Evolutionary conservation across 768 basidiomycete genomes (phyloP).

Genomic region (Suillus paluster): DNA sequence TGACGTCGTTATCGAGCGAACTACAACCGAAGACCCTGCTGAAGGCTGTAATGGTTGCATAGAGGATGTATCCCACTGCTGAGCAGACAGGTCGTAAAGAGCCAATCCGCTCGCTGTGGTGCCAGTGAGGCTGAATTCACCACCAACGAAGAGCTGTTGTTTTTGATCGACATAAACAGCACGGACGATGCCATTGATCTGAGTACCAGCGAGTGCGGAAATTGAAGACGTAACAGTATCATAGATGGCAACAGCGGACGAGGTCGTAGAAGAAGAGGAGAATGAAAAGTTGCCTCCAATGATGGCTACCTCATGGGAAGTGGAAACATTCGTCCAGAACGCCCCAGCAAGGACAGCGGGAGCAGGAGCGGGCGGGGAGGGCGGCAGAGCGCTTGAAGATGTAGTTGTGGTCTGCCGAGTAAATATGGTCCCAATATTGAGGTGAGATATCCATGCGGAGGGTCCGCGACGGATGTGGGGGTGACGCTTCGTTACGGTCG

Average conservation of each 20-base stretch:
- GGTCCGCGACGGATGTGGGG: conserved; percentile 39
- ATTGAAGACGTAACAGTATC: conserved; percentile 54
- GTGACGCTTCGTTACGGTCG: conserved; percentile 43
- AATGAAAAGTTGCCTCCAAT: conserved; percentile 92
- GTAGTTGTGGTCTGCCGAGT: conserved; percentile 54
- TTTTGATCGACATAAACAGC: conserved; percentile 68
- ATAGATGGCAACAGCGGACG: conserved; percentile 73
- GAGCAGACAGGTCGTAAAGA: conserved; percentile 72
- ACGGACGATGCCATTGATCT: conserved; percentile 76
- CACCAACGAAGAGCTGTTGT: conserved; percentile 80
- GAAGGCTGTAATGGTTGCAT: conserved; percentile 64
- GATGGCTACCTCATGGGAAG: conserved; percentile 67
- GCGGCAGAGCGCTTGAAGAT: conserved; percentile 56
- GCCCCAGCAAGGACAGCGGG: conserved; percentile 85
- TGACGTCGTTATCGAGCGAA: conserved; percentile 73
- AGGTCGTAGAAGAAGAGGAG: conserved; percentile 41
- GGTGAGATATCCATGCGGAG: conserved; percentile 53
- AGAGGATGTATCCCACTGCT: conserved; percentile 63
- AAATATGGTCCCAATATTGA: conserved; percentile 46
- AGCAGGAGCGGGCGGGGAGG: conserved; percentile 58
- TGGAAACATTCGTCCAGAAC: conserved; percentile 87
- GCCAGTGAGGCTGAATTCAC: conserved; percentile 73
- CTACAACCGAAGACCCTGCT: conserved; percentile 58
- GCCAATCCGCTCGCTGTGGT: conserved; percentile 70
- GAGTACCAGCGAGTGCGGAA: conserved; percentile 59